Evolutionary conservation across 176 grass and related monocot genomes (phyloP), one percentile per base, ranked within the genome.

Genomic region (Raddia distichophylla): DNA sequence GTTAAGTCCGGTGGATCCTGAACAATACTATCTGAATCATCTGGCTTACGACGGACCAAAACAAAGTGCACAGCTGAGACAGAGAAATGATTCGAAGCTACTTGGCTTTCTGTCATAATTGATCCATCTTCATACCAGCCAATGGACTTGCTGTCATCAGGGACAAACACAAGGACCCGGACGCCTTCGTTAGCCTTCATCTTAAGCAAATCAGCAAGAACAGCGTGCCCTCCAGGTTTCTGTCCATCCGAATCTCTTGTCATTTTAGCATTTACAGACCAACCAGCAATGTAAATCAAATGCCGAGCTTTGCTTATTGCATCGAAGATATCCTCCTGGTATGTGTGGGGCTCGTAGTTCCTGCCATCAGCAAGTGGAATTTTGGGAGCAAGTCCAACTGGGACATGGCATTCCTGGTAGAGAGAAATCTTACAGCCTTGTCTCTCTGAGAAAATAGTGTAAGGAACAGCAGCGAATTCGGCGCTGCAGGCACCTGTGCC

Each of bases 251-350:
- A 72, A 76, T 89, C 87, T 83, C 90, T 89, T 34, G 80, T 77
- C 64, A 89, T 89, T 55, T 86, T 76, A 16, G 90, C 84, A 76
- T 89, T 72, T 20, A 89, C 80, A 15, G 90, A 92, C 83, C 87
- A 89, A 2, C 90, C 90, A 8, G 87, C 83, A 60, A 92, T 92
- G 83, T 92, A 92, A 59, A 92, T 89, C 87, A 92, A 60, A 65
- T 92, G 90, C 45, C 73, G 76, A 4, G 90, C 87, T n/a, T 84
- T 86, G 54, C 50, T 86, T 20, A 92, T 92, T 27, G 90, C 87
- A 66, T 89, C 87, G 80, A 92, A 89, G 43, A 92, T 89, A 47
- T 92, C 87, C 65, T 89, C 90, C 87, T 84, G 89, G 73, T 83
- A 92, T 66, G 87, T 86, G 69, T 72, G 80, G 11, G 87, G 86